Conservation (phyloP, 345 rosid species). For the Citrus unshiu region DNA sequence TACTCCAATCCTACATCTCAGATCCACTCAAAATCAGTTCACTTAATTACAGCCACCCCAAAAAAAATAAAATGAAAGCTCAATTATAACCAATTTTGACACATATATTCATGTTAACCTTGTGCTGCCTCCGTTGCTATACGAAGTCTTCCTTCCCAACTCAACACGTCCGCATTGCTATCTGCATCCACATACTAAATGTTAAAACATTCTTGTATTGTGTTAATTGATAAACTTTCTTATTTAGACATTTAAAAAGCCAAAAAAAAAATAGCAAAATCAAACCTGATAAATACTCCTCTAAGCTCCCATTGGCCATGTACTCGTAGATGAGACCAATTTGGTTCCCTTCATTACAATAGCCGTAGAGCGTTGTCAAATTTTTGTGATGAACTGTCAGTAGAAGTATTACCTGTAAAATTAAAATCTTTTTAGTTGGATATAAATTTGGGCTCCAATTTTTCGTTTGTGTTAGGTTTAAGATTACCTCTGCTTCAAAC, state of each 20-base stretch:
- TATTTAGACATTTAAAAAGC: not conserved
- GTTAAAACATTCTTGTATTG: no score
- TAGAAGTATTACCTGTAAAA: slow-evolving; percentile 34
- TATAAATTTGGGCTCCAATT: not conserved
- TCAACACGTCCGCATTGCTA: slow-evolving; percentile 19
- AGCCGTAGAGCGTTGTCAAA: slow-evolving; percentile 47
- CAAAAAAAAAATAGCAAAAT: not conserved
- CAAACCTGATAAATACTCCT: slow-evolving; percentile 34
- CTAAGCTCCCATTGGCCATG: slow-evolving; percentile 57
- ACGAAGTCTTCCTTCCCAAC: slow-evolving; percentile 43
- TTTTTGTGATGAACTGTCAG: slow-evolving; percentile 42
- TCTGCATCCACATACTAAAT: slow-evolving; percentile 10
- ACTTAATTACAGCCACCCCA: not conserved
- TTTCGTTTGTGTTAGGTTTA: not conserved
- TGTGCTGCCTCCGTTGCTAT: slow-evolving; percentile 53
- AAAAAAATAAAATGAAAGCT: not conserved
- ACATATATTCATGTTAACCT: slow-evolving; percentile 23
- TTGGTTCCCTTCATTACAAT: slow-evolving; percentile 39
- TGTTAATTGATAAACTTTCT: no score
- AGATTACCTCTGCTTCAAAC: slow-evolving; percentile 30
- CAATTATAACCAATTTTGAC: not conserved
- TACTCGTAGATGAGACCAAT: slow-evolving; percentile 49
- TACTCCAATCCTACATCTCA: slow-evolving; percentile 48
- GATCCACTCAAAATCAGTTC: not conserved
- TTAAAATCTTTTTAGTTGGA: slow-evolving; percentile 16